Conservation (phyloP, 1,139 yeast genomes). For the Magnusiomyces suaveolens region DNA sequence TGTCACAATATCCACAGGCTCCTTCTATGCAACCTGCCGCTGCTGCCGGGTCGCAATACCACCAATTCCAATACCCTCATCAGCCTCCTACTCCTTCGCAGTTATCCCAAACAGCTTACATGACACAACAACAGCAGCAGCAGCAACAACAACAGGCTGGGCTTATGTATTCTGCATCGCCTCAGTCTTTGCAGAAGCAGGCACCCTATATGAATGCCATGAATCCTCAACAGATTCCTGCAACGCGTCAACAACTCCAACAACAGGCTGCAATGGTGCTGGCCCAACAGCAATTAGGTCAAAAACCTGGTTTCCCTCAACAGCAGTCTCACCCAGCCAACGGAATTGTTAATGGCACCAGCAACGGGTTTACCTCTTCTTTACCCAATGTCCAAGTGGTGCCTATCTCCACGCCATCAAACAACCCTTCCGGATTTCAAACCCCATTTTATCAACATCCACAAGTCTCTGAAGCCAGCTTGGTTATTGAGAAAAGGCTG, state of each 20-base stretch:
- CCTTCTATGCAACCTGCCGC: neutral
- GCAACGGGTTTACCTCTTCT: neutral
- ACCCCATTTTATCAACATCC: slow-evolving; percentile 16
- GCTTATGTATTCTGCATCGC: neutral
- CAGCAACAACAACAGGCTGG: neutral
- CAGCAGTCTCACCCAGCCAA: neutral
- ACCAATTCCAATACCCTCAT: neutral
- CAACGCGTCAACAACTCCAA: slow-evolving; percentile 1
- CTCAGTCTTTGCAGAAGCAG: neutral
- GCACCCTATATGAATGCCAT: neutral
- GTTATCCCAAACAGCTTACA: neutral
- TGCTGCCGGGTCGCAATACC: neutral
- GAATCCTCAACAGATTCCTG: neutral
- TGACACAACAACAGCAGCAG: neutral
- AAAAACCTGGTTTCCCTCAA: neutral
- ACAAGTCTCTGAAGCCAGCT: neutral
- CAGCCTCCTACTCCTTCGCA: neutral
- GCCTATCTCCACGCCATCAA: slow-evolving; percentile 31
- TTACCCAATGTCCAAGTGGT: slow-evolving; percentile 22
- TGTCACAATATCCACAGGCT: neutral
- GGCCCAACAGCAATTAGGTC: neutral
- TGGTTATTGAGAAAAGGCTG: neutral
- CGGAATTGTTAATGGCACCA: too few relatives aligned
- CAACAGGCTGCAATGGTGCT: neutral
- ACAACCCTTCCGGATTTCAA: slow-evolving; percentile 29